Evolutionary conservation across 768 basidiomycete genomes (phyloP), one percentile per base, ranked within the genome.

Genomic region (Sporobolomyces phaffii): DNA sequence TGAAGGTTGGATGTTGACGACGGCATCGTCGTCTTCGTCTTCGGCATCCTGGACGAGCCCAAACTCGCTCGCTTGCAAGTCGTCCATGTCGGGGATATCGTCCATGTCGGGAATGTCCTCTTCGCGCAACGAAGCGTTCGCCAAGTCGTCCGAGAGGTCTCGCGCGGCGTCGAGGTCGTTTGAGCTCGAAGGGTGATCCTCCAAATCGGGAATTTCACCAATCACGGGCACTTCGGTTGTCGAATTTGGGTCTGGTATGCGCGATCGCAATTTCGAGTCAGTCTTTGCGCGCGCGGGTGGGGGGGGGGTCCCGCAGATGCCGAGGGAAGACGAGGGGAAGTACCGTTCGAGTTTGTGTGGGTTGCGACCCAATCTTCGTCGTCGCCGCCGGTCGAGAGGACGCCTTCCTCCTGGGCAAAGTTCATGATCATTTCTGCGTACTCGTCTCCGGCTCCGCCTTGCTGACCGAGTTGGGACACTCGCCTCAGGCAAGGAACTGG

Each of bases 61-160:
- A 4, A 68, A 77, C 0, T 73, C 78, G 8, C 43, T 53, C 7
- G 34, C 62, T 26, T 70, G 73, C 41, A 68, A 65, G 43, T 91
- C 92, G 75, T 92, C 91, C 91, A 99, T 96, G 80, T 98, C 96
- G 7, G 96, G 96, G 61, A 98, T 98, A 78, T 97, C 92, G 76
- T 94, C 92, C 73, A 97, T 82, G 81, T 97, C 87, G 31, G 91
- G 91, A 24, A 72, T 63, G 28, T 68, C 71, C 15, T 78, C 78
- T 8, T 66, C 62, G 24, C 60, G 57, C 22, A 66, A 63, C n/a
- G 72, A 31, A 8, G 47, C 61, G 6, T 70, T 71, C 26, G 64
- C 62, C 33, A 38, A 50, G 29, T 62, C 69, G 36, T 50, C 11
- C 26, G 44, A 47, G 11, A 60, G n/a, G 77, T 75, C 64, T 76